Evolutionary conservation across 768 basidiomycete genomes (phyloP).

Genomic region (Boletellus ananas): DNA sequence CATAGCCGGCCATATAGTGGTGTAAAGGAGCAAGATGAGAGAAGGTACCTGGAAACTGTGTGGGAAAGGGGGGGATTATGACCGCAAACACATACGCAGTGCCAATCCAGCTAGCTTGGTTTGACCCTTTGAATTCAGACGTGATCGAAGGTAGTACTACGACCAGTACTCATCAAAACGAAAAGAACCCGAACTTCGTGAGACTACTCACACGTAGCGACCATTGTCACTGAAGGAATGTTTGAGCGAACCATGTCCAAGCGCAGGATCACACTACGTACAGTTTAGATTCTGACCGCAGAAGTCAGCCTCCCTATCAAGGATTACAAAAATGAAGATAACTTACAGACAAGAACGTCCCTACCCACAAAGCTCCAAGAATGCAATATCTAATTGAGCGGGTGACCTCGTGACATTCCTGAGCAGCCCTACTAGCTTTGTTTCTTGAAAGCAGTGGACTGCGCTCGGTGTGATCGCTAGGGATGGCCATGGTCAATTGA

Average conservation of each 20-base stretch:
- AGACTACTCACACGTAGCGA: not conserved
- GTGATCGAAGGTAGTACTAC: constrained; percentile 16
- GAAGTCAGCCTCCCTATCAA: not conserved
- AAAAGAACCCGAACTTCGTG: not conserved
- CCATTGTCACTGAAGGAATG: not conserved
- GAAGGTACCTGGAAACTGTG: constrained; percentile 42
- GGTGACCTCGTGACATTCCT: not conserved
- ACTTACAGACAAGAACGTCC: not conserved
- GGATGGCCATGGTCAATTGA: not conserved
- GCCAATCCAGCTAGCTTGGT: constrained; percentile 28
- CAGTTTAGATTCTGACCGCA: not conserved
- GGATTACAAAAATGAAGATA: not conserved
- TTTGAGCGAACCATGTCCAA: not conserved
- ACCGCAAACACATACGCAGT: constrained; percentile 16
- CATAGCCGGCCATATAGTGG: constrained; percentile 75
- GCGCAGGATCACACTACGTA: not conserved
- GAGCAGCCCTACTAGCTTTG: not conserved
- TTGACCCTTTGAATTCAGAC: constrained; percentile 26
- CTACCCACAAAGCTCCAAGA: not conserved
- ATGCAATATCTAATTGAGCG: not conserved
- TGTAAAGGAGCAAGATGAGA: constrained; percentile 77
- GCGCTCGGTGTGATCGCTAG: not conserved
- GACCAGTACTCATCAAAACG: too few species aligned
- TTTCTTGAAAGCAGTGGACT: not conserved
- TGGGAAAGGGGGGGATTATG: not conserved